Conservation (phyloP, 306 rosid genomes). For the Inga laurina region DNA sequence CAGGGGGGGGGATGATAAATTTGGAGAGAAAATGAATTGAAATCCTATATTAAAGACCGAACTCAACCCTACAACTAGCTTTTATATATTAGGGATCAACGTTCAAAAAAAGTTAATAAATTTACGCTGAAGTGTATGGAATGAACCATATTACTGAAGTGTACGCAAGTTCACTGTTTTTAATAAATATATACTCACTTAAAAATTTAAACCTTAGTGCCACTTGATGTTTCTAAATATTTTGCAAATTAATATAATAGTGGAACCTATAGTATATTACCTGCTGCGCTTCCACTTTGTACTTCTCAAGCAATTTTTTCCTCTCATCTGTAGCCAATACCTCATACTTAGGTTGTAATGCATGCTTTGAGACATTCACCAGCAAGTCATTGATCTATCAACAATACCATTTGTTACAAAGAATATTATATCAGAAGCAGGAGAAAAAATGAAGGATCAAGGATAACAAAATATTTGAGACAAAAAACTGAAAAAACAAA, state of each 20-base stretch:
- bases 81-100: too few species aligned
- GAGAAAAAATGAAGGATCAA: neutral
- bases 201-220: neutral
- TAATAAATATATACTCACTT: neutral
- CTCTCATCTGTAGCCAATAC: conserved; percentile 43
- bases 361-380: conserved; percentile 51
- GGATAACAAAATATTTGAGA: neutral
- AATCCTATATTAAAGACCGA: too few species aligned
- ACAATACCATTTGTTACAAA: neutral
- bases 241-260: neutral
- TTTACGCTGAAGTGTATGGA: too few species aligned
- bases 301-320: conserved; percentile 37
- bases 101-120: too few species aligned
- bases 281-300: conserved; percentile 47
- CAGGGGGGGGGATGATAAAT: too few species aligned
- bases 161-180: neutral
- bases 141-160: neutral
- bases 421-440: neutral
- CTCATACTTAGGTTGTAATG: conserved; percentile 48
- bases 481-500: neutral
- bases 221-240: neutral
- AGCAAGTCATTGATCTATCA: conserved; percentile 46
- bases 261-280: conserved; percentile 17
- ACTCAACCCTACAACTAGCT: too few species aligned
- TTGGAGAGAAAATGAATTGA: too few species aligned